phyloP scores from a whole-genome alignment of 2,329 filamentous ascomycete species.

The Chrysoporthe cubensis region DNA sequence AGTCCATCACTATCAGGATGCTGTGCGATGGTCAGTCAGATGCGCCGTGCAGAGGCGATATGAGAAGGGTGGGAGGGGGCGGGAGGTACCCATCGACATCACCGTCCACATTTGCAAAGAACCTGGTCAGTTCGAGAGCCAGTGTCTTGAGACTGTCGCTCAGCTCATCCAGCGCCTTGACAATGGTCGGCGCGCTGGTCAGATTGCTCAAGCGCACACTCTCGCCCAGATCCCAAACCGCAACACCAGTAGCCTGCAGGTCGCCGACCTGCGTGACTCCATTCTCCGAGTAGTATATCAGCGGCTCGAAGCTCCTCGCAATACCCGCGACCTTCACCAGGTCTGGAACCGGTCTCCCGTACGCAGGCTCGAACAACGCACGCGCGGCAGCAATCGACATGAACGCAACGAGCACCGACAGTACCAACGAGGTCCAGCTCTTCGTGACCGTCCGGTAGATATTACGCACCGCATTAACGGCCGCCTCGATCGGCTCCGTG shows the following conservation, averaged over 20 bases:
- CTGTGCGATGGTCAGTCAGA: constrained; percentile 42
- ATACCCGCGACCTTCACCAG: constrained; percentile 89
- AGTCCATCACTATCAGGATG: constrained; percentile 94
- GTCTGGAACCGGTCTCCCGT: constrained; percentile 73
- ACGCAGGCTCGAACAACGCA: constrained; percentile 70
- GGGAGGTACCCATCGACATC: constrained; percentile 77
- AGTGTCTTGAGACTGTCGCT: constrained; percentile 85
- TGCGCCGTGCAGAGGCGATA: background rate
- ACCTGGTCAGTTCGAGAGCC: constrained; percentile 83
- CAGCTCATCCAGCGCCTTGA: constrained; percentile 80
- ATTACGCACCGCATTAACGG: constrained; percentile 65
- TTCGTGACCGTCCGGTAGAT: constrained; percentile 65
- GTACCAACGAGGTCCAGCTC: constrained; percentile 70
- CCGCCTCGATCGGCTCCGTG: constrained; percentile 79
- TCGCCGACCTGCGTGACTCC: constrained; percentile 85
- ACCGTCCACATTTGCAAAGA: constrained; percentile 91
- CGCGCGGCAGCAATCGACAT: constrained; percentile 68
- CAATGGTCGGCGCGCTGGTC: constrained; percentile 85
- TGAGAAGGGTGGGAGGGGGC: background rate
- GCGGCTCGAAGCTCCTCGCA: constrained; percentile 87
- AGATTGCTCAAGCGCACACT: constrained; percentile 88
- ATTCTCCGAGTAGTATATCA: constrained; percentile 93
- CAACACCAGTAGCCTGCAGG: constrained; percentile 87
- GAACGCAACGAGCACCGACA: constrained; percentile 64
- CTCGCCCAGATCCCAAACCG: constrained; percentile 93